Evolutionary conservation across 2,329 filamentous ascomycete genomes (phyloP).

Genomic region (Diaporthe sp.): DNA sequence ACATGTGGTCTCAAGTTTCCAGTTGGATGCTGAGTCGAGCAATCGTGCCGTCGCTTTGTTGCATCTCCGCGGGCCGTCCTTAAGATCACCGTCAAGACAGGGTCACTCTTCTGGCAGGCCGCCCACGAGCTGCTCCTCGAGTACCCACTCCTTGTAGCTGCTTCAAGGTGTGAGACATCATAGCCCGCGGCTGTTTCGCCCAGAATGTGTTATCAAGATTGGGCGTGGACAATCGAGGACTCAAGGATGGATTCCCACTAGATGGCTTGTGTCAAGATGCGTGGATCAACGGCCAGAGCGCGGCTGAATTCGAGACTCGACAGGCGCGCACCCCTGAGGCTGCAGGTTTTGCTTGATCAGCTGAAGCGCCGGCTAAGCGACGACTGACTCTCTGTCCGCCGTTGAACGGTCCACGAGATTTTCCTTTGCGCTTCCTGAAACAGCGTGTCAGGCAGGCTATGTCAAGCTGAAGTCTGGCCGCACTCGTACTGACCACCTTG

Average conservation of each 20-base stretch:
- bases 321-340: conserved; percentile 5
- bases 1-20: neutral
- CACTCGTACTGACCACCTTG: neutral
- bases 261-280: neutral
- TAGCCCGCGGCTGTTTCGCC: neutral
- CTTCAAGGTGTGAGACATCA: neutral
- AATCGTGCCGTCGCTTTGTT: neutral
- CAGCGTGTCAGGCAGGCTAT: neutral
- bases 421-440: conserved; percentile 13
- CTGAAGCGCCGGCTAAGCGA: conserved; percentile 4
- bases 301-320: neutral
- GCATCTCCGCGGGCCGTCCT: neutral
- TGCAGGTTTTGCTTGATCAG: neutral
- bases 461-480: neutral
- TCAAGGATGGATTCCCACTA: neutral
- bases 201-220: neutral
- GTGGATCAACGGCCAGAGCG: conserved; percentile 22
- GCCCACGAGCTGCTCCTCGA: neutral
- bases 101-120: neutral
- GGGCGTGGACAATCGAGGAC: neutral
- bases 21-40: neutral
- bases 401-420: neutral
- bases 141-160: neutral
- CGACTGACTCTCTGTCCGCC: conserved; percentile 12
- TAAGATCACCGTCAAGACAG: neutral